Evolutionary conservation across 2,329 filamentous ascomycete species (phyloP).

Genomic region (Pseudogymnoascus pannorum): DNA sequence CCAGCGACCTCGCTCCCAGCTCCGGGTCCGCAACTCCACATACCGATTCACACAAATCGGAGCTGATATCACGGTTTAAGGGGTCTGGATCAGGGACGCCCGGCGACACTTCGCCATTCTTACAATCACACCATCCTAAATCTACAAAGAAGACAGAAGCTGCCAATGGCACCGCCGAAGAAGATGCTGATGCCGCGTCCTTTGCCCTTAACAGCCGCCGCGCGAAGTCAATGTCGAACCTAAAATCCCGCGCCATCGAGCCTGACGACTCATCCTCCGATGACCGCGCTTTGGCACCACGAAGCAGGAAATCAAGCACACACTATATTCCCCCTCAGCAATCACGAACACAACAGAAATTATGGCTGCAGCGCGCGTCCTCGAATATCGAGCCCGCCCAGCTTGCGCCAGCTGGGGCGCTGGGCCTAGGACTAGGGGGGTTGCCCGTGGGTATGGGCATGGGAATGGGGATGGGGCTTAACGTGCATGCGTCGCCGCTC

Average conservation of each 20-base stretch:
- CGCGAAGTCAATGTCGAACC: slow-evolving; percentile 26
- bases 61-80: slow-evolving; percentile 54
- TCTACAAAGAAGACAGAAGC: slow-evolving; percentile 11
- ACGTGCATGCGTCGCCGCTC: slow-evolving; percentile 14
- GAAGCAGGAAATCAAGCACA: slow-evolving; percentile 25
- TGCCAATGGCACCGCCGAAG: not conserved
- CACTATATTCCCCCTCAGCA: slow-evolving; percentile 34
- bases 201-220: slow-evolving; percentile 16
- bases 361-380: slow-evolving; percentile 66
- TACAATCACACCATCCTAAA: slow-evolving; percentile 32
- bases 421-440: slow-evolving; percentile 30
- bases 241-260: slow-evolving; percentile 22
- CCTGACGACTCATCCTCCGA: slow-evolving; percentile 34
- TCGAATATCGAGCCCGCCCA: slow-evolving; percentile 62
- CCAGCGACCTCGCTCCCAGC: slow-evolving; percentile 23
- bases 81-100: slow-evolving; percentile 42
- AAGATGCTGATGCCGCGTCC: not conserved
- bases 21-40: slow-evolving; percentile 34
- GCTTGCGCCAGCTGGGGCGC: slow-evolving; percentile 26
- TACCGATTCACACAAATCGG: slow-evolving; percentile 27
- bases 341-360: slow-evolving; percentile 67
- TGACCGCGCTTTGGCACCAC: slow-evolving; percentile 39
- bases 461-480: slow-evolving; percentile 23
- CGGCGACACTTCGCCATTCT: slow-evolving; percentile 41
- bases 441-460: slow-evolving; percentile 22